These are phyloP conservation scores for Phytophthora vignae DNA, from an alignment of 352 stramenopile genomes.

Conservation along the genomic window DNA sequence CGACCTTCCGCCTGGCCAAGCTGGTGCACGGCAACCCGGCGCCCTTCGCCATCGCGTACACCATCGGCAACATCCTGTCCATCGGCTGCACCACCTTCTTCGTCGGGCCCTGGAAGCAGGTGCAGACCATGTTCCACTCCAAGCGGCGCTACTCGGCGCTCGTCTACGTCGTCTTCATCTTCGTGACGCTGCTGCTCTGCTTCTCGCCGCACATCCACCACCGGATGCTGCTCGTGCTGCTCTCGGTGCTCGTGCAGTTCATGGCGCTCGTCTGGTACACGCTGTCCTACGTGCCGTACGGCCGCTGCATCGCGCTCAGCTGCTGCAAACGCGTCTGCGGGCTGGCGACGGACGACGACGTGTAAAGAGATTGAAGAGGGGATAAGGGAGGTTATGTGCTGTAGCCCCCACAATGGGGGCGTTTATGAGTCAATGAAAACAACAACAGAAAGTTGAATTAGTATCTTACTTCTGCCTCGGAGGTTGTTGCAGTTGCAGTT, in stretches of 20 bases:
- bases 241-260: slow-evolving; percentile 84
- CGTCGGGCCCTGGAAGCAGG: slow-evolving; percentile 81
- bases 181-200: slow-evolving; percentile 77
- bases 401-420: slow-evolving; percentile 6
- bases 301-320: slow-evolving; percentile 66
- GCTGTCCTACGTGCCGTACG: slow-evolving; percentile 90
- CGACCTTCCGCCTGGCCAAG: slow-evolving; percentile 80
- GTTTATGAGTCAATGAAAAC: slow-evolving; percentile 22
- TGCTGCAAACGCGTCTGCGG: slow-evolving; percentile 76
- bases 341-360: slow-evolving; percentile 57
- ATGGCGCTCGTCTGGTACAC: slow-evolving; percentile 87
- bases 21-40: slow-evolving; percentile 79
- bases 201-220: slow-evolving; percentile 76
- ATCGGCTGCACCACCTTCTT: slow-evolving; percentile 89
- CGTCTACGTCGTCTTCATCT: slow-evolving; percentile 85
- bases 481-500: slow-evolving; percentile 2
- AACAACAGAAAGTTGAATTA: not conserved
- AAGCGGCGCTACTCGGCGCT: slow-evolving; percentile 78
- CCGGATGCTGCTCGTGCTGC: slow-evolving; percentile 71
- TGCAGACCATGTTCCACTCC: slow-evolving; percentile 84
- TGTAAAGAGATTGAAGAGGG: slow-evolving; percentile 28
- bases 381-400: not conserved
- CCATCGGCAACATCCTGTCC: slow-evolving; percentile 85
- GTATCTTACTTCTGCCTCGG: not conserved
- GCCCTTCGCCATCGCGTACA: slow-evolving; percentile 88